Evolutionary conservation across 1,284 basidiomycete genomes (phyloP), one percentile per base, ranked within the genome.

Genomic region (Tilletia setariae): DNA sequence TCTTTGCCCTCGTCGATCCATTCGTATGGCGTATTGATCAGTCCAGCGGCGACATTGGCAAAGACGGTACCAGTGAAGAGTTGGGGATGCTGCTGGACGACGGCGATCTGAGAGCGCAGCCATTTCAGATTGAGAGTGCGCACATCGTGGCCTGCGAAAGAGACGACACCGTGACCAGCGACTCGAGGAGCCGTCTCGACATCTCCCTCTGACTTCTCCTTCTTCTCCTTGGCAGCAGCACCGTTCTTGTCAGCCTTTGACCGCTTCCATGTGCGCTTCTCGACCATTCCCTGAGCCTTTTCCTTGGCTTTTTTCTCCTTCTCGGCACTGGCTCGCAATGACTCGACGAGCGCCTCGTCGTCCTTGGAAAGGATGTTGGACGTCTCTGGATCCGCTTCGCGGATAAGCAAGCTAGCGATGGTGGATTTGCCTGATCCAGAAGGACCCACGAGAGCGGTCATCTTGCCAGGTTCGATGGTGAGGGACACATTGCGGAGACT

Each of bases 71-170:
- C 80, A 23, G 77, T 76, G 59, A 81, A 80, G 25, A 82, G 70
- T 64, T 81, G 79, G 4, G 84, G 84, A 46, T 84, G 81, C 68
- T 85, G 84, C 7, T 81, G 78, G n/a, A 85, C 84, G 13, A 85
- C 82, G 23, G 83, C 82, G 56, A 85, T 78, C 67, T 84, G 83
- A 13, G 81, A 82, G 11, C 84, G 79, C 19, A 85, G 74, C 80
- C 84, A 85, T 19, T 77, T 74, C n/a, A 83, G 69, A 66, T 84
- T 85, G 68, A 83, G 72, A 11, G 80, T 74, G 44, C 81, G 75
- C 21, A 84, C 61, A 67, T 84, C 82, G 21, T 76, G 71, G 3
- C 78, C 82, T 2, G 76, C 80, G 40, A 83, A 80, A 2, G 73
- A 68, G 3, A 84, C 79, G 1, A 51, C 67, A 7, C 80, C 80